Conservation (phyloP, 306 rosid genomes). For the Pyrus betulifolia region DNA sequence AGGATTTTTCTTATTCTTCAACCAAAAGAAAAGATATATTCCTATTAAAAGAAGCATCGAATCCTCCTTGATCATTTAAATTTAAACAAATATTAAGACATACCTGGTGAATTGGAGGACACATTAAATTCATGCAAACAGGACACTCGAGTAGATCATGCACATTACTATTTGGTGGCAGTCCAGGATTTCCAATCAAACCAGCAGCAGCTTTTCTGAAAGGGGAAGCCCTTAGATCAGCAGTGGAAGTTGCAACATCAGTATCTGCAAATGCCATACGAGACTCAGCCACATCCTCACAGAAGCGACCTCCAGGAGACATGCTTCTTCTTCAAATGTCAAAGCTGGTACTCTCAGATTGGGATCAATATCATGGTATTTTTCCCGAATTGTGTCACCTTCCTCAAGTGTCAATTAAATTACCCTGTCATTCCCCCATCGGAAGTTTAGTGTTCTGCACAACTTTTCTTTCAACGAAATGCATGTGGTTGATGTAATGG, state of each 20-base stretch:
- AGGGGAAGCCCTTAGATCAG: constrained; percentile 28
- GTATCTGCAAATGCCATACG: constrained; percentile 21
- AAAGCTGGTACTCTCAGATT: constrained; percentile 3
- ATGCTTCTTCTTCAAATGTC: constrained; percentile 21
- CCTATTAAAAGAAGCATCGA: not conserved
- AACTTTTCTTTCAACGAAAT: not conserved
- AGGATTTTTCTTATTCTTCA: not conserved
- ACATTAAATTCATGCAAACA: constrained; percentile 52
- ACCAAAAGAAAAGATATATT: not conserved
- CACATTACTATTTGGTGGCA: constrained; percentile 27
- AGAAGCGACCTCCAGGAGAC: constrained; percentile 29
- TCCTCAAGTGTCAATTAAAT: not conserved
- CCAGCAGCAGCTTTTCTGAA: constrained; percentile 18
- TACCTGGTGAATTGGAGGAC: constrained; percentile 58
- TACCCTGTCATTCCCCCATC: constrained; percentile 16
- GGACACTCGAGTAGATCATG: constrained; percentile 53
- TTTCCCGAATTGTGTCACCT: constrained; percentile 3
- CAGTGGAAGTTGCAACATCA: constrained; percentile 20
- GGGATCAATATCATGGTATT: not conserved
- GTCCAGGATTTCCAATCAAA: constrained; percentile 19
- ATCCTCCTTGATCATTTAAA: not conserved
- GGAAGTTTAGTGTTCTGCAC: not conserved
- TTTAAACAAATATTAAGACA: not conserved
- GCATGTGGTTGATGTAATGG: not conserved
- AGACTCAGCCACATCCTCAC: constrained; percentile 29